Evolutionary conservation across 202 grass and related monocot genomes (phyloP).

Genomic region (Dendrocalamus latiflorus): DNA sequence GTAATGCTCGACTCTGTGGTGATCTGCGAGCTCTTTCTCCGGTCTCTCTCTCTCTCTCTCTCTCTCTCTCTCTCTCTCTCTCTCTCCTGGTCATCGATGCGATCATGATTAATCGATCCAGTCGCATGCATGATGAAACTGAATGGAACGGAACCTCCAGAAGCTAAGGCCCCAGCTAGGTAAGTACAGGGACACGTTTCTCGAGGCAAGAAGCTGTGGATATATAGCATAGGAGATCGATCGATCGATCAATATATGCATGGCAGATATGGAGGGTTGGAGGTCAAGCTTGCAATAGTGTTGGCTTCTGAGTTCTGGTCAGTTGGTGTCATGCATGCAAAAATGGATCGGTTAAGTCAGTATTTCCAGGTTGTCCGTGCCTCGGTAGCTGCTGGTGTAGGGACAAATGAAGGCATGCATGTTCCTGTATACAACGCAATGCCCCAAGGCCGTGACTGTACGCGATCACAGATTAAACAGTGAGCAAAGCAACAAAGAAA

Average conservation of each 20-base stretch:
- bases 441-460: conserved; percentile 8
- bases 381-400: background rate
- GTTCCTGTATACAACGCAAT: conserved; percentile 30
- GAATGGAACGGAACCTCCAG: background rate
- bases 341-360: conserved; percentile 16
- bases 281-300: background rate
- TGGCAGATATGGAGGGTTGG: background rate
- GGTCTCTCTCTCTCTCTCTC: no score
- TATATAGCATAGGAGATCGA: background rate
- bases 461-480: conserved; percentile 23
- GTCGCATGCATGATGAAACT: background rate
- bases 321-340: conserved; percentile 30
- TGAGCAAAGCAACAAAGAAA: conserved; percentile 18
- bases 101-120: background rate
- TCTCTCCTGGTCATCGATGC: background rate
- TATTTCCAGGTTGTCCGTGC: conserved; percentile 23
- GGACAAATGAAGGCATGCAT: conserved; percentile 15
- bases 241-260: background rate
- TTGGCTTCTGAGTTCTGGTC: background rate
- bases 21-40: background rate
- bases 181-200: background rate
- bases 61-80: no score
- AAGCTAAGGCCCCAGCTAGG: background rate
- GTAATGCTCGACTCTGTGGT: background rate
- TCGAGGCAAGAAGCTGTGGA: background rate